Evolutionary conservation across 116 monocot genomes (phyloP).

Genomic region (Zostera marina): DNA sequence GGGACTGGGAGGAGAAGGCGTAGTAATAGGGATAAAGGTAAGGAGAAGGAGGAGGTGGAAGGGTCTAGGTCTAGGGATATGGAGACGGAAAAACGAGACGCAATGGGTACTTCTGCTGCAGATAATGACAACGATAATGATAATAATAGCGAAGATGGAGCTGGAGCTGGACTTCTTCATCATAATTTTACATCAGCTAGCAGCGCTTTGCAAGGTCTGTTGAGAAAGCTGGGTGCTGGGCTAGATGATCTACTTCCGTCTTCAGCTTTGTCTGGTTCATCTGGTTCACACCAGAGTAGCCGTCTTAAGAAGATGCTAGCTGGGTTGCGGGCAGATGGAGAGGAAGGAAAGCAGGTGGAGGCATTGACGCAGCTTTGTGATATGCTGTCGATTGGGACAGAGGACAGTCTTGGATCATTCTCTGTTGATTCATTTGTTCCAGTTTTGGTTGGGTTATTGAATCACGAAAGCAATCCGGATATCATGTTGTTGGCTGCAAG

Average conservation of each 20-base stretch:
- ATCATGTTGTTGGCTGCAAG: conserved; percentile 96
- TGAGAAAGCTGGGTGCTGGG: conserved; percentile 81
- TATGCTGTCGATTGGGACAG: conserved; percentile 89
- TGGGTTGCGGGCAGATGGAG: conserved; percentile 71
- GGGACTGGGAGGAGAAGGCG: conserved; percentile 9
- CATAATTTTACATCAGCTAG: conserved; percentile 75
- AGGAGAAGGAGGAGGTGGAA: conserved; percentile 44
- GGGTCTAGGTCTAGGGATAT: conserved; percentile 22
- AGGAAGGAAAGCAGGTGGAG: conserved; percentile 82
- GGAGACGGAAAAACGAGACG: conserved; percentile 43
- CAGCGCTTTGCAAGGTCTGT: conserved; percentile 79
- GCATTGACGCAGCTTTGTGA: conserved; percentile 89
- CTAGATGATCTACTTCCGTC: conserved; percentile 82
- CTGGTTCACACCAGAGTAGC: conserved; percentile 49
- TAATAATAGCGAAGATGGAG: conserved; percentile 21
- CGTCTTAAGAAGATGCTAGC: conserved; percentile 81
- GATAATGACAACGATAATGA: conserved; percentile 26
- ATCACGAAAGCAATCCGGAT: conserved; percentile 81
- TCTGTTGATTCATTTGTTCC: conserved; percentile 97
- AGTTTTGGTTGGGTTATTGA: conserved; percentile 70
- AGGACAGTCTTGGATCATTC: conserved; percentile 72
- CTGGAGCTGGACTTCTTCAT: conserved; percentile 27
- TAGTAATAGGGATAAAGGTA: conserved; percentile 27
- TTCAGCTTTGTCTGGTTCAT: conserved; percentile 17
- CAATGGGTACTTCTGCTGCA: conserved; percentile 30